Evolutionary conservation across 208 protist species (phyloP).

Genomic region (Trypanosoma platydactyli): DNA sequence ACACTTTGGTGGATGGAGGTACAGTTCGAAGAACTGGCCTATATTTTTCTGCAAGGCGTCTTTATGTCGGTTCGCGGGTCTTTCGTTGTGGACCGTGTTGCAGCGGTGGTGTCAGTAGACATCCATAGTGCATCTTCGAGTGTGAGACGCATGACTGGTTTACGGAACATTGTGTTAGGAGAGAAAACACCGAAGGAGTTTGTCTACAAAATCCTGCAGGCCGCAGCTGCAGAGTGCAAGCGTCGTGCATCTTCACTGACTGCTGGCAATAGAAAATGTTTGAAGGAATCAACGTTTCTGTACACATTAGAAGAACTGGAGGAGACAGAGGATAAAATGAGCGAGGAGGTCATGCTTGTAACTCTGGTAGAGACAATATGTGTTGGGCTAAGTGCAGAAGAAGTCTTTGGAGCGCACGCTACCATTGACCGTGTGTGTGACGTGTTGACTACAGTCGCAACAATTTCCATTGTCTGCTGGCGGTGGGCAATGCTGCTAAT

Average conservation of each 20-base stretch:
- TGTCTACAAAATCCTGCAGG: slow-evolving; percentile 9
- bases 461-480: slow-evolving; percentile 48
- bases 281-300: slow-evolving; percentile 4
- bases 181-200: slow-evolving; percentile 8
- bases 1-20: slow-evolving; percentile 25
- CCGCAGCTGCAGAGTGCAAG: slow-evolving; percentile 16
- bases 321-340: not conserved
- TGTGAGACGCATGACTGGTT: slow-evolving; percentile 12
- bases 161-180: slow-evolving; percentile 9
- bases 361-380: slow-evolving; percentile 44
- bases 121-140: not conserved
- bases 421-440: slow-evolving; percentile 40
- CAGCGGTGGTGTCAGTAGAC: not conserved
- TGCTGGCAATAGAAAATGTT: not conserved
- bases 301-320: not conserved
- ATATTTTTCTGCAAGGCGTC: slow-evolving; percentile 30
- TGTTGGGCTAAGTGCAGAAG: slow-evolving; percentile 36
- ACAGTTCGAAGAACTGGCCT: slow-evolving; percentile 22
- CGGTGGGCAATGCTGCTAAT: slow-evolving; percentile 35
- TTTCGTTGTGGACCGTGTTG: slow-evolving; percentile 23
- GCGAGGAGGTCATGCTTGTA: slow-evolving; percentile 26
- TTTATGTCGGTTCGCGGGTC: slow-evolving; percentile 12
- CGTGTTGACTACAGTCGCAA: slow-evolving; percentile 29
- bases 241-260: not conserved
- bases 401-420: slow-evolving; percentile 45